Evolutionary conservation across 805 yeast species (phyloP).

Genomic region (Ogataea saltuana): DNA sequence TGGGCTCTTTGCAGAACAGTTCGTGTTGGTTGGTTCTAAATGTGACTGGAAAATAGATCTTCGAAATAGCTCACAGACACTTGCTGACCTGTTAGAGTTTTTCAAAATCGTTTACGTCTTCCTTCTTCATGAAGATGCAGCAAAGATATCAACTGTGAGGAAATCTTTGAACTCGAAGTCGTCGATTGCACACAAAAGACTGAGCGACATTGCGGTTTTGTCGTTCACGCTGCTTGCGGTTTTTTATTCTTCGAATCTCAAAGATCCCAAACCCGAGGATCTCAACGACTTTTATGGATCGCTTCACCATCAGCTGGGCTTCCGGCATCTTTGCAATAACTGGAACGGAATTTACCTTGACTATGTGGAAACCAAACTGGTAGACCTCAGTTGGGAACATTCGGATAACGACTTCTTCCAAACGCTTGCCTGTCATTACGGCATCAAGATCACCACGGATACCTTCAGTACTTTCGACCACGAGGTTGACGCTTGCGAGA

Average conservation of each 20-base stretch:
- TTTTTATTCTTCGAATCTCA: conserved; percentile 35
- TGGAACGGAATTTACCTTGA: conserved; percentile 62
- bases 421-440: conserved; percentile 75
- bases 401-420: conserved; percentile 76
- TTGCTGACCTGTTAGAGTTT: conserved; percentile 32
- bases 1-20: conserved; percentile 49
- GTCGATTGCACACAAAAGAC: conserved; percentile 40
- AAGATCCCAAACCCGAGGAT: conserved; percentile 23
- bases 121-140: conserved; percentile 54
- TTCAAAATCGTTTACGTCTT: conserved; percentile 50
- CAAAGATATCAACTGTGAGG: conserved; percentile 38
- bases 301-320: conserved; percentile 75
- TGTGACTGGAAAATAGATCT: conserved; percentile 38
- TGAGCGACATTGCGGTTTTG: conserved; percentile 48
- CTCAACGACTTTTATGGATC: conserved; percentile 52
- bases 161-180: conserved; percentile 47
- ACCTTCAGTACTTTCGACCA: conserved; percentile 69
- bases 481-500: conserved; percentile 41
- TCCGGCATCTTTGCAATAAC: conserved; percentile 64
- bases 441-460: conserved; percentile 60
- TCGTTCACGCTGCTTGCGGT: conserved; percentile 40
- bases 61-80: conserved; percentile 5
- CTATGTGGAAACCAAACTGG: conserved; percentile 55
- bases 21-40: conserved; percentile 30
- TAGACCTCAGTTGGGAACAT: conserved; percentile 41